These are phyloP conservation scores for Crotalaria pallida DNA, from an alignment of 306 rosid species.

Conservation along the genomic window DNA sequence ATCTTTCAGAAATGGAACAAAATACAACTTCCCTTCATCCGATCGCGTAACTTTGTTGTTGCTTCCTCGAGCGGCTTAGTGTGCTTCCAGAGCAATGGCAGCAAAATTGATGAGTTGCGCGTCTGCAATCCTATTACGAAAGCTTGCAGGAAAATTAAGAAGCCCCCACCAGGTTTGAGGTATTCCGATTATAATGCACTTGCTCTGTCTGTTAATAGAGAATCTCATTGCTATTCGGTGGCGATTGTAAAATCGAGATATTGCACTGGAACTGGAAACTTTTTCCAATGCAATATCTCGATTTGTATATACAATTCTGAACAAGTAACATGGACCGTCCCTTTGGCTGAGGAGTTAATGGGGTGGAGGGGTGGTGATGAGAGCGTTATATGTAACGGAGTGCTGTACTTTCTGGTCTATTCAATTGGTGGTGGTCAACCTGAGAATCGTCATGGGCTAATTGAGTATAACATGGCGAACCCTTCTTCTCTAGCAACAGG, in stretches of 20 bases:
- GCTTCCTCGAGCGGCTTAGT: constrained; percentile 76
- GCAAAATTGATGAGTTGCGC: constrained; percentile 46
- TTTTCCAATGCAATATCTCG: constrained; percentile 72
- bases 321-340: constrained; percentile 47
- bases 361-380: constrained; percentile 96
- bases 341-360: constrained; percentile 53
- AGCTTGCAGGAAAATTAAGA: constrained; percentile 42
- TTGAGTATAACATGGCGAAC: constrained; percentile 47
- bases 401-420: constrained; percentile 74
- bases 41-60: constrained; percentile 48
- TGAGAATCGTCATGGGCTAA: constrained; percentile 61
- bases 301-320: constrained; percentile 58
- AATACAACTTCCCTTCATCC: constrained; percentile 65
- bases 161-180: constrained; percentile 58
- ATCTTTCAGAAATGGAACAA: constrained; percentile 77
- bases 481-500: constrained; percentile 38
- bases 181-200: constrained; percentile 73
- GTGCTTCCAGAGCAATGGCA: constrained; percentile 77
- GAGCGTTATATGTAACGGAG: constrained; percentile 78
- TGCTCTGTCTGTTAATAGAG: constrained; percentile 61
- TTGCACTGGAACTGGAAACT: constrained; percentile 61
- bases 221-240: constrained; percentile 47
- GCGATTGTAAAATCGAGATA: constrained; percentile 72
- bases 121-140: constrained; percentile 74
- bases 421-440: constrained; percentile 50